Evolutionary conservation across 2,329 filamentous ascomycete species (phyloP).

Genomic region (Venturia aucupariae): DNA sequence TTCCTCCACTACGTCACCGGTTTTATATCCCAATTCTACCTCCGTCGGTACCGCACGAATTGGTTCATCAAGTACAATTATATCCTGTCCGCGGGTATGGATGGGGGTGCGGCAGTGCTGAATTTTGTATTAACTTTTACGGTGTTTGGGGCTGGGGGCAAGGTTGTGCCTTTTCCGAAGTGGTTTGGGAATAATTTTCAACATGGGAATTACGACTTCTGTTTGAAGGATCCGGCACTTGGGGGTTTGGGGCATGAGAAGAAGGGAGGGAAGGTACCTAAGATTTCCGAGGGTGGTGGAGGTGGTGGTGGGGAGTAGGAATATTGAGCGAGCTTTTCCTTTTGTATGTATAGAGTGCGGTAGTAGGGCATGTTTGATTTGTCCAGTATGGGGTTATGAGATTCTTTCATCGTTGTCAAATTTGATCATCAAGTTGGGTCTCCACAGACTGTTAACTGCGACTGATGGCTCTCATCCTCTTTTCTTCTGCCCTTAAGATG

Average conservation of each 20-base stretch:
- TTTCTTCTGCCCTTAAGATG: too few relatives aligned
- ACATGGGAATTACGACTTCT: constrained; percentile 12
- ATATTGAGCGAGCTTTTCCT: neutral
- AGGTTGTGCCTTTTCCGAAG: constrained; percentile 24
- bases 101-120: constrained; percentile 32
- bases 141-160: constrained; percentile 30
- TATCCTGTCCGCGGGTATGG: constrained; percentile 31
- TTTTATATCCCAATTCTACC: constrained; percentile 28
- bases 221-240: constrained; percentile 9
- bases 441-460: too few relatives aligned
- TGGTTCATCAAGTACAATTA: constrained; percentile 37
- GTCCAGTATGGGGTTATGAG: too few relatives aligned
- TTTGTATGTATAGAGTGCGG: neutral
- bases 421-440: too few relatives aligned
- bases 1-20: constrained; percentile 27
- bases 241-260: neutral
- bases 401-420: too few relatives aligned
- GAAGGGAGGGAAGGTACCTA: neutral
- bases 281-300: neutral
- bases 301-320: neutral
- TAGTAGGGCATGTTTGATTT: too few relatives aligned
- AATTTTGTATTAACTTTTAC: constrained; percentile 36
- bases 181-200: constrained; percentile 12
- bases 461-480: too few relatives aligned
- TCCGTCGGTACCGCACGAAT: constrained; percentile 27